These are phyloP conservation scores for Cunninghamia lanceolata DNA, from an alignment of 75 land plant species.

Conservation along the genomic window DNA sequence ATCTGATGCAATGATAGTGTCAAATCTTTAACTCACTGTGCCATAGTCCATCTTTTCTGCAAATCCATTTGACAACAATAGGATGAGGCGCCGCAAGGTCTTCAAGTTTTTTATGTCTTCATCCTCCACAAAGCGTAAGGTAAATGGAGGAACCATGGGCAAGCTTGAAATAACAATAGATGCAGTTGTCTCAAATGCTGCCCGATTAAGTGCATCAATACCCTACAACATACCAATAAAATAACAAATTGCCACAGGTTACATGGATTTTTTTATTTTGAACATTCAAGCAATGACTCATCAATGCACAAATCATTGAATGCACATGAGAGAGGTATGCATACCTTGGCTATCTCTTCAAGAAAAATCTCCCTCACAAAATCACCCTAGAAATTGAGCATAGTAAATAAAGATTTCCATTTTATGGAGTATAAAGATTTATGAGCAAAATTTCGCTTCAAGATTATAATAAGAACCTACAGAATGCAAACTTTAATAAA, in stretches of 20 bases:
- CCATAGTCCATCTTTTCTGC: constrained; percentile 12
- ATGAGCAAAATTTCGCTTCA: neutral
- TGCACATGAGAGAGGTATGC: neutral
- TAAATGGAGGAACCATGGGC: constrained; percentile 29
- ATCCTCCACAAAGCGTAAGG: constrained; percentile 41
- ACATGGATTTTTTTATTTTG: neutral
- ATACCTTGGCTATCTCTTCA: constrained; percentile 86
- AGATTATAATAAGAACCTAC: neutral
- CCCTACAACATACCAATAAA: constrained; percentile 51
- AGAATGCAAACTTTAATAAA: neutral
- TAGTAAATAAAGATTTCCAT: neutral
- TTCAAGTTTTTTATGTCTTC: constrained; percentile 73
- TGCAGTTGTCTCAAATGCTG: constrained; percentile 49
- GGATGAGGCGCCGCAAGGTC: constrained; percentile 55
- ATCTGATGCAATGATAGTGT: neutral
- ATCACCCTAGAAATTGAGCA: constrained; percentile 53
- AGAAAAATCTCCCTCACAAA: constrained; percentile 84
- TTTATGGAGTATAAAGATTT: neutral
- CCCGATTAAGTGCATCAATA: constrained; percentile 79
- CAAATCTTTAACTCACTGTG: constrained; percentile 20
- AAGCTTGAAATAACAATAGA: constrained; percentile 30
- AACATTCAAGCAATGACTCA: neutral
- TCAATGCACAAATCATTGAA: neutral
- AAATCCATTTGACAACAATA: constrained; percentile 33
- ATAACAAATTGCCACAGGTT: neutral